Base-by-base conservation (phyloP, 345 rosid genomes). In the Psidium friedrichsthalianum region DNA sequence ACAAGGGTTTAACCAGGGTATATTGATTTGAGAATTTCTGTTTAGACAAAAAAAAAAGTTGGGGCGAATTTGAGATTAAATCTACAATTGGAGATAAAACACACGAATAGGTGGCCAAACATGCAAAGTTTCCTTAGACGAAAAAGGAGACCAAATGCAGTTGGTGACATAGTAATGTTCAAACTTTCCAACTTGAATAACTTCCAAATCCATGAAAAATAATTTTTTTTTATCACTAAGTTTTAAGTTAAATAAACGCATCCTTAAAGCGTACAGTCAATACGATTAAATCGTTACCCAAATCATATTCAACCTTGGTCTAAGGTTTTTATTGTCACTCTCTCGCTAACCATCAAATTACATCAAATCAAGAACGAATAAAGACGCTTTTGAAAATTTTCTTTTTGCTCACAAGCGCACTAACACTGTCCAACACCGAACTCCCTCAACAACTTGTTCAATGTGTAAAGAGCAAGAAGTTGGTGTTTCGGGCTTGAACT, bases 101-200 rank as follows among this genome's bases (percentile, higher is more conserved):
- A 44, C 8, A 5, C 47, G 44, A 44, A 44, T 44, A 44, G 1
- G 47, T 44, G 8, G 47, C 47, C 8, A 44, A 44, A 44, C 47
- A 44, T 44, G 8, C 6, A 6, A 44, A 44, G 47, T 44, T n/a
- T 27, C 40, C 20, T 61, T 0, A 61, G 2, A 61, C 0, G 2
- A 61, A 40, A 6, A 27, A 61, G 40, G 40, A 40, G 29, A 27
- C 21, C 40, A 36, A 14, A 27, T 61, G 74, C 1, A 14, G 20
- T 6, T 27, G 1, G 74, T 27, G 74, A 27, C 2, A 61, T 0
- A 0, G 0, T 14, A 27, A 0, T 0, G 40, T 6, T 0, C 2
- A 61, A 14, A 61, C 11, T 61, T 1, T 1, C 3, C 5, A 61
- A 27, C 0, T 61, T 61, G 21, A 20, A 27, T 27, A 61, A 27